Base-by-base conservation (phyloP, 495 filamentous ascomycete genomes). In the Daldinia caldariorum region DNA sequence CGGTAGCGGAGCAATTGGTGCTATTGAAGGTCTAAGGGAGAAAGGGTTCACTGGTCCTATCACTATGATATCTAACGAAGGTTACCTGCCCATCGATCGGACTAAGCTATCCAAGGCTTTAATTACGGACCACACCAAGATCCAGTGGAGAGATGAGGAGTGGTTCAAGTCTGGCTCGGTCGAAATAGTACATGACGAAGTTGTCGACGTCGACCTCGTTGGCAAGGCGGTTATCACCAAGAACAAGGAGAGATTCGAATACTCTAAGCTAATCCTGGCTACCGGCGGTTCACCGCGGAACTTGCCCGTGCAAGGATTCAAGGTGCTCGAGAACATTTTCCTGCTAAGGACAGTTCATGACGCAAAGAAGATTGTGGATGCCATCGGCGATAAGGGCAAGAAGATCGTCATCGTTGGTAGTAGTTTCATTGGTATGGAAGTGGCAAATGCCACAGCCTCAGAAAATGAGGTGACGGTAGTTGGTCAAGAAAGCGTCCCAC, bases 401-500 rank as follows among this genome's bases (percentile, higher is more conserved):
- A 97, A 97, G 79, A 87, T 97, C 72, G 93, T 97, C 38, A 84
- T 99, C 16, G 87, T 99, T 61, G 95, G 95, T 18, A 91, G 88
- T 59, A 94, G 91, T 51, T 97, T 99, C 79, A 99, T 99, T 77
- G 87, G 95, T 39, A 96, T 99, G 94, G 95, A 99, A 80, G 87
- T 97, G 31, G 92, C 90, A 43, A 97, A 94, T 57, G 88, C 88
- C 37, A 89, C 89, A 3, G 80, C 87, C 12, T 89, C 89, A 59
- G 88, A 88, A 57, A 93, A 97, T 74, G 80, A 87, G 16, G 91
- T 99, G 39, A 91, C 91, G n/a, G 87, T 97, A 59, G 84, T 99
- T n/a, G 95, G 95, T 58, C 94, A 94, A 91, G 96, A 97, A 76
- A 88, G 84, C 67, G 86, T 86, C 34, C 95, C 95, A 2, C 81